Percentiles rank a stretch among this genome's conserved stretches.
Conservation (phyloP, 1,284 basidiomycete genomes). For the Apiotrichum montevideense region DNA sequence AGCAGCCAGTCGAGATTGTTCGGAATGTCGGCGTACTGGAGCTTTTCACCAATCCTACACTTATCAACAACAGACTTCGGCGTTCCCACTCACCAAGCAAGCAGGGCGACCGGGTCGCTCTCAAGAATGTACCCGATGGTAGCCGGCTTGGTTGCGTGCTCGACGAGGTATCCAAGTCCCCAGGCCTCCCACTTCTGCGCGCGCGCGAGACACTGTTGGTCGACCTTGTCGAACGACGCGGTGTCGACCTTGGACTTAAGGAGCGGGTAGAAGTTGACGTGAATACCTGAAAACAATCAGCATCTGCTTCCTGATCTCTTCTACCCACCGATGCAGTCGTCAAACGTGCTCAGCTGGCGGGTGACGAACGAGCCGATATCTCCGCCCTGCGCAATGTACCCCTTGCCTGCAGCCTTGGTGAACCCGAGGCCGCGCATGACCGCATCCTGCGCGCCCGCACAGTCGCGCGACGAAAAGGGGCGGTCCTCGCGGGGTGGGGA, state of each 20-base stretch:
- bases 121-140: conserved; percentile 46
- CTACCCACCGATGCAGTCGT: conserved; percentile 34
- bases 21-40: conserved; percentile 5
- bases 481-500: conserved; percentile 34
- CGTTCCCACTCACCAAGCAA: conserved; percentile 40
- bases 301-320: no score
- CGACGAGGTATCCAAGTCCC: conserved; percentile 17
- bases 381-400: conserved; percentile 44
- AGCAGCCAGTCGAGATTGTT: conserved; percentile 31
- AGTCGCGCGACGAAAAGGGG: conserved; percentile 31
- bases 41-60: conserved; percentile 48
- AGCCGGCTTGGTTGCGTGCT: conserved; percentile 43
- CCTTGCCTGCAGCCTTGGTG: background rate
- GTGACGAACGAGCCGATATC: conserved; percentile 40
- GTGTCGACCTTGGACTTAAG: conserved; percentile 4
- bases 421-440: conserved; percentile 46
- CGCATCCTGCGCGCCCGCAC: conserved; percentile 31
- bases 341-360: conserved; percentile 19
- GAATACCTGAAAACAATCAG: no score
- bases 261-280: conserved; percentile 30
- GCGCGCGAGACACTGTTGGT: conserved; percentile 9
- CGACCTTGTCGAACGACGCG: conserved; percentile 9
- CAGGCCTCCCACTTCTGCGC: conserved; percentile 9
- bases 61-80: background rate
- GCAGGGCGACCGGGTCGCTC: conserved; percentile 42